Evolutionary conservation across 163 green algal genomes (phyloP).

Genomic region (Prototheca cutis): DNA sequence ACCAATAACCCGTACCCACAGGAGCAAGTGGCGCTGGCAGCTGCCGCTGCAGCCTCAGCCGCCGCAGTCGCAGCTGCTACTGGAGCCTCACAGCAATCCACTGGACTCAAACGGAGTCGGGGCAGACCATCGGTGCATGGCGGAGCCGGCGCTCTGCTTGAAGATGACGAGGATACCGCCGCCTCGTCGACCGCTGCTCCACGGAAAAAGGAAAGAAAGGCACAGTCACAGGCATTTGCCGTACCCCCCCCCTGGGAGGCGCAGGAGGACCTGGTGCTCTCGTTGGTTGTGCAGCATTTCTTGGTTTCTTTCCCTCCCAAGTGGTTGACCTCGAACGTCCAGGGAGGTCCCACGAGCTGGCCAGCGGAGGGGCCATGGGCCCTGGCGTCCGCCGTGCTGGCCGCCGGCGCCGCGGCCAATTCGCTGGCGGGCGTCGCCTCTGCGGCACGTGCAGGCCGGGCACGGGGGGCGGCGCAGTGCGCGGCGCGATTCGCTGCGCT

Average conservation of each 20-base stretch:
- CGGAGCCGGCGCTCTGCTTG: background rate
- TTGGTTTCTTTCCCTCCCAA: background rate
- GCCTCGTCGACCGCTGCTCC: constrained; percentile 2
- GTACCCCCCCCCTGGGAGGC: constrained; percentile 18
- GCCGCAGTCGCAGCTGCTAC: background rate
- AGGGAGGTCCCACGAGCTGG: background rate
- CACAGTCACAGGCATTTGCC: background rate
- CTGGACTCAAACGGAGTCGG: background rate
- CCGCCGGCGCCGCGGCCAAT: constrained; percentile 11
- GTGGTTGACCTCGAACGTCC: too few relatives aligned
- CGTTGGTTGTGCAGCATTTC: constrained; percentile 2
- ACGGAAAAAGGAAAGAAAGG: background rate
- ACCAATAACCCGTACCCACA: background rate
- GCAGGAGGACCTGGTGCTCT: constrained; percentile 25
- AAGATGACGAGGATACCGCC: constrained; percentile 1
- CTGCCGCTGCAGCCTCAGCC: too few relatives aligned
- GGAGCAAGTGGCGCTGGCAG: background rate
- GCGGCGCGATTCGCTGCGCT: background rate
- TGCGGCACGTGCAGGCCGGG: background rate
- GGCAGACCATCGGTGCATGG: background rate
- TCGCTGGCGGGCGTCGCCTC: background rate
- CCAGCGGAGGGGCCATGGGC: background rate
- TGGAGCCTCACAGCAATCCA: background rate
- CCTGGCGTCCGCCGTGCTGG: constrained; percentile 13
- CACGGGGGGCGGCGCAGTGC: background rate